These are phyloP conservation scores for Prunus armeniaca DNA, from an alignment of 306 rosid genomes.

Conservation along the genomic window DNA sequence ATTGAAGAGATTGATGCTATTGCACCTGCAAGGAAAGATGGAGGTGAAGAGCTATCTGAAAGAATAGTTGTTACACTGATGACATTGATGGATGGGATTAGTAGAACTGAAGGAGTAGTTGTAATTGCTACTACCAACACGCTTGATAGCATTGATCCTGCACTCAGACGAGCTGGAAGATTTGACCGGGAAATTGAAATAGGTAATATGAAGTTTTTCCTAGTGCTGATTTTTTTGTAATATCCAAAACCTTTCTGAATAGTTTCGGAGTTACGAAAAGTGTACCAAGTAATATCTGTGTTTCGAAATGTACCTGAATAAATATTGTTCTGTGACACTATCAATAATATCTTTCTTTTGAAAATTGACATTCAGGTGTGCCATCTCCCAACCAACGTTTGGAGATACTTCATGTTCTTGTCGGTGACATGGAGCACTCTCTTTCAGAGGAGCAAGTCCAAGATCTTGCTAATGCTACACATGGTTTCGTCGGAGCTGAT, in stretches of 20 bases:
- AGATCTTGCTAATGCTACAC: conserved; percentile 70
- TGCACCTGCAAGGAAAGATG: conserved; percentile 85
- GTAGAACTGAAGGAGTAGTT: conserved; percentile 54
- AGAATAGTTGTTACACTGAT: conserved; percentile 78
- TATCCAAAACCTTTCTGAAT: conserved; percentile 8
- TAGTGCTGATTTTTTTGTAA: conserved; percentile 1
- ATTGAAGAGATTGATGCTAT: conserved; percentile 93
- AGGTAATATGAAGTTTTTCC: conserved; percentile 38
- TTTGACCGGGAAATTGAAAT: conserved; percentile 91
- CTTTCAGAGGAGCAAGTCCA: conserved; percentile 62
- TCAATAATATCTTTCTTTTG: not conserved
- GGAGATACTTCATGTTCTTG: conserved; percentile 66
- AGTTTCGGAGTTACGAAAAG: not conserved
- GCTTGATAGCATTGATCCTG: conserved; percentile 84
- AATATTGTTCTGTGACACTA: not conserved
- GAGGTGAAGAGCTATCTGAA: conserved; percentile 84
- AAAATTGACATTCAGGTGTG: conserved; percentile 61
- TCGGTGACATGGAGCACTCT: conserved; percentile 63
- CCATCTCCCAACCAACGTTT: conserved; percentile 72
- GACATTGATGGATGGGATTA: conserved; percentile 83
- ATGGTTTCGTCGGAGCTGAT: conserved; percentile 95
- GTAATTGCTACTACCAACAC: conserved; percentile 85
- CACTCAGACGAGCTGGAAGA: conserved; percentile 91
- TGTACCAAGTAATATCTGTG: not conserved
- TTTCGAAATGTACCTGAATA: not conserved